Conservation (phyloP, 257 asterid species). For the Nicotiana otophora region DNA sequence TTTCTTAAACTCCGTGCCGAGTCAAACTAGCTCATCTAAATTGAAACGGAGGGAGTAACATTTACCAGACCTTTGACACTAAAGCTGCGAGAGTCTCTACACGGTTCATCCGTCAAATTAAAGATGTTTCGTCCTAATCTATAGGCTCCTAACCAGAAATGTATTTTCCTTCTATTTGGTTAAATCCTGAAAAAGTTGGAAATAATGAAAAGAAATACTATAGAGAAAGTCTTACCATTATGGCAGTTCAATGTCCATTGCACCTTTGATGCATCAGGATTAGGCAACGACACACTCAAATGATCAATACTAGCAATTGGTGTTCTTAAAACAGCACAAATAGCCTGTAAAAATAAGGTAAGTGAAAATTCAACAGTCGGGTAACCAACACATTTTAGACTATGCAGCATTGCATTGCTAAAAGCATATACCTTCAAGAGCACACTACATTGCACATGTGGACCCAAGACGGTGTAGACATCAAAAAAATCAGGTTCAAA, state of each 20-base stretch:
- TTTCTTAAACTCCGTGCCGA: no score
- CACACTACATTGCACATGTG: slow-evolving; percentile 65
- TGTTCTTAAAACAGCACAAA: slow-evolving; percentile 86
- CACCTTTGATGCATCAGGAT: slow-evolving; percentile 81
- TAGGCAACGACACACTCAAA: slow-evolving; percentile 49
- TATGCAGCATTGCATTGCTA: not conserved
- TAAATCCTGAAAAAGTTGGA: not conserved
- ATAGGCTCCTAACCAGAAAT: not conserved
- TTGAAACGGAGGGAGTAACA: not conserved
- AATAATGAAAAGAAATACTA: not conserved
- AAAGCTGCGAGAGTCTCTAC: not conserved
- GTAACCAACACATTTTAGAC: not conserved
- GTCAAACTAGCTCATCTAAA: no score
- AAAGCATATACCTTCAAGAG: slow-evolving; percentile 62
- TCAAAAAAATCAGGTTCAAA: slow-evolving; percentile 79
- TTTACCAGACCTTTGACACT: not conserved
- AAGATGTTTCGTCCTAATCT: not conserved
- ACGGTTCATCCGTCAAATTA: not conserved
- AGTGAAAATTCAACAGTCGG: not conserved
- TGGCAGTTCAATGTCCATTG: slow-evolving; percentile 82
- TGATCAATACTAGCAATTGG: slow-evolving; percentile 72
- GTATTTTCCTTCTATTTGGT: not conserved
- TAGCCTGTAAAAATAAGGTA: slow-evolving; percentile 42
- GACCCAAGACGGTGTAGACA: slow-evolving; percentile 49
- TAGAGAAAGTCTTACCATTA: slow-evolving; percentile 43